Evolutionary conservation across 805 yeast genomes (phyloP), one percentile per base, ranked within the genome.

Genomic region (Hyphopichia homilentoma): DNA sequence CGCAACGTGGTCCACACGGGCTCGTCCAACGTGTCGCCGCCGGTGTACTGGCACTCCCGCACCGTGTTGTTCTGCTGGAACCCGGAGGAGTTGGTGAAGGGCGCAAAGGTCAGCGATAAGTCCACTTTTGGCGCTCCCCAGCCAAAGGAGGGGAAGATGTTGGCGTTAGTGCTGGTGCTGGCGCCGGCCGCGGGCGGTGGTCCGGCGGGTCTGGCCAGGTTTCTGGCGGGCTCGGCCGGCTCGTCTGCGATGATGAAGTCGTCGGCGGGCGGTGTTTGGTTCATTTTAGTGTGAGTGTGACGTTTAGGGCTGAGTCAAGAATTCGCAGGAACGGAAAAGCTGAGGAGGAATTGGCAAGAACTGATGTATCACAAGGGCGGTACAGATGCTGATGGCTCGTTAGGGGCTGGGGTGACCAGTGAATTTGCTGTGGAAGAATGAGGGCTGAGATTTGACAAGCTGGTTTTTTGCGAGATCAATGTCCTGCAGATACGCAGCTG

Each of bases 21-120:
- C 55, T 81, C 88, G 47, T 81, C 86, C 8, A 81, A 57, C 2
- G 88, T 81, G 48, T 81, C 83, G 18, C 84, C 84, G 2, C 87
- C 87, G 14, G 77, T 52, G 48, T 70, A 78, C 40, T 74, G 79
- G 29, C 75, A 60, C 47, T 75, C 81, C 27, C 50, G 45, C 24
- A 63, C 46, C 22, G 45, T 52, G 36, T 47, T 54, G 34, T 48
- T 48, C 3, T 43, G 51, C 3, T 45, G 36, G 31, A 48, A 41
- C 4, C 45, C 36, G 20, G 39, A 42, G 7, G 46, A 39, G 5
- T 41, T 21, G 5, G 55, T 44, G 32, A 61, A 61, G 11, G 65
- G 62, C 2, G 59, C 45, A 38, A 60, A 60, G n/a, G 64, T 41
- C 5, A 59, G 47, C 1, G 65, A 59, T 23, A 60, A 50, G 34